These are phyloP conservation scores for Anisogramma anomala DNA, from an alignment of 2,329 filamentous ascomycete genomes.

Conservation along the genomic window DNA sequence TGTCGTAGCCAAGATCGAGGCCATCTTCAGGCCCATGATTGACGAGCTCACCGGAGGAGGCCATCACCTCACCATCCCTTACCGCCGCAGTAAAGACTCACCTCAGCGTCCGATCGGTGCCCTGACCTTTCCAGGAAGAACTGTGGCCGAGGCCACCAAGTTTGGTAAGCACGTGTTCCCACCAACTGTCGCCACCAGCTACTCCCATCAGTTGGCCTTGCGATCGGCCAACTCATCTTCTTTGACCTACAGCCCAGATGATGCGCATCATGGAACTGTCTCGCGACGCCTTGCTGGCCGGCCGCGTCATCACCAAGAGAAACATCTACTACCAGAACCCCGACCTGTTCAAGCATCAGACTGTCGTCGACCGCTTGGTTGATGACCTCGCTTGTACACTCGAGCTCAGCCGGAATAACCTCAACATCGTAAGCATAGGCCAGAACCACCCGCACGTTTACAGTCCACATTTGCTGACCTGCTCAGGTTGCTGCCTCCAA, in stretches of 20 bases:
- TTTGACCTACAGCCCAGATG: conserved; percentile 34
- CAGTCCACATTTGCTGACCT: too few species aligned
- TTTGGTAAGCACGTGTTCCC: conserved; percentile 31
- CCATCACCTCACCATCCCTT: conserved; percentile 34
- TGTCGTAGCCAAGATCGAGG: conserved; percentile 43
- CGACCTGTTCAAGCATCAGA: conserved; percentile 58
- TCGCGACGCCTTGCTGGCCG: conserved; percentile 46
- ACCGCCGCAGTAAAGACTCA: conserved; percentile 25
- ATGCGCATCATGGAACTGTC: conserved; percentile 48
- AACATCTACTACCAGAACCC: conserved; percentile 73
- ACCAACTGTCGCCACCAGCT: too few species aligned
- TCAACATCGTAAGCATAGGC: conserved; percentile 53
- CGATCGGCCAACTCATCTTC: not conserved
- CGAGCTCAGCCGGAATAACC: conserved; percentile 45
- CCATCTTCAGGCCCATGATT: conserved; percentile 39
- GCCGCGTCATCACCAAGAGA: conserved; percentile 50
- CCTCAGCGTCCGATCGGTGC: conserved; percentile 10
- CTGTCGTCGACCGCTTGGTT: conserved; percentile 57
- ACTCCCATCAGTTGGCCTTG: too few species aligned
- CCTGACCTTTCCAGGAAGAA: conserved; percentile 36
- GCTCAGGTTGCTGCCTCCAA: conserved; percentile 66
- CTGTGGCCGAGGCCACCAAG: conserved; percentile 34
- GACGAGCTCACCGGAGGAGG: conserved; percentile 33
- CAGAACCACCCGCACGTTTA: too few species aligned
- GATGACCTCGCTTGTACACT: conserved; percentile 66